These are phyloP conservation scores for Bombardia bombarda DNA, from an alignment of 495 filamentous ascomycete species.

Conservation along the genomic window DNA sequence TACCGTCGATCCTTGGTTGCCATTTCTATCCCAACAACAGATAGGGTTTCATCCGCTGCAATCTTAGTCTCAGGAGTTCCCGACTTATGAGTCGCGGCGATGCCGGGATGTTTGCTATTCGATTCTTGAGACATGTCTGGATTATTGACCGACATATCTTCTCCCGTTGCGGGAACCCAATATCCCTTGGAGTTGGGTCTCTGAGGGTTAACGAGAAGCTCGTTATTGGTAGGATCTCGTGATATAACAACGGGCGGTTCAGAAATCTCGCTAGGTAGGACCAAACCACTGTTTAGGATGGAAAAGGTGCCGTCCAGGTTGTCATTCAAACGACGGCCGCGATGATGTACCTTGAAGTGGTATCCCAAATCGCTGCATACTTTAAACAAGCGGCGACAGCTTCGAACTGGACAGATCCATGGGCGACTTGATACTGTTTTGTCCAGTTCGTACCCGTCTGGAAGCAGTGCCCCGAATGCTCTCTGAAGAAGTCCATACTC, in stretches of 20 bases:
- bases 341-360: conserved; percentile 12
- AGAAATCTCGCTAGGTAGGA: no score
- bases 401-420: conserved; percentile 17
- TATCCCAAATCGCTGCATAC: conserved; percentile 1
- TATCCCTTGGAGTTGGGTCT: not conserved
- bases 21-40: not conserved
- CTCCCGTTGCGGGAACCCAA: no score
- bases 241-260: not conserved
- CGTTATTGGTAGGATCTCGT: not conserved
- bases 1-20: conserved; percentile 8
- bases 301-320: conserved; percentile 17
- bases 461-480: conserved; percentile 3
- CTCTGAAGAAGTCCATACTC: not conserved
- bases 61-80: no score
- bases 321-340: conserved; percentile 10
- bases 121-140: no score
- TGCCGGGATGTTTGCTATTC: no score
- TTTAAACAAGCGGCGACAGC: conserved; percentile 10
- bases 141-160: no score
- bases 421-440: conserved; percentile 3
- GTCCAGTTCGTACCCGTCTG: conserved; percentile 9
- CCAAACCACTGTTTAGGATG: not conserved
- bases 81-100: no score
- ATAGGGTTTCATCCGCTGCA: no score
- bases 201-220: not conserved